Base-by-base conservation (phyloP, 2,329 filamentous ascomycete species). In the Pyricularia sp. region DNA sequence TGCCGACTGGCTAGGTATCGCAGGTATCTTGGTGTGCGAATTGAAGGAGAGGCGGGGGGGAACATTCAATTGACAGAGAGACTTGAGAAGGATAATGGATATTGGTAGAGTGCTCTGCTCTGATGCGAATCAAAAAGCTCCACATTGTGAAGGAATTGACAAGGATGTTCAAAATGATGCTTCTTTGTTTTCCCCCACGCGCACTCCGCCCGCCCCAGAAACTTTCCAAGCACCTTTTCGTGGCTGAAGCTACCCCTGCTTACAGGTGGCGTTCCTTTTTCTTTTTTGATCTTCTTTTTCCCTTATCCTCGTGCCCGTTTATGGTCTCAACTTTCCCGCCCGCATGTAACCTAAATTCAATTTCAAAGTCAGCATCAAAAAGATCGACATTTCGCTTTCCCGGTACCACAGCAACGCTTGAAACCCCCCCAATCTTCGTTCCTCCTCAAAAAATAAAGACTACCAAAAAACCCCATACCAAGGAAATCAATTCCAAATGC, bases 171-270 rank as follows among this genome's bases (percentile, higher is more conserved):
- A 50, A 36, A 36, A 20, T 50, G 42, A 50, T 50, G 42, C 42
- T 50, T 50, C 33, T 36, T 50, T 50, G 42, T 50, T 50, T 36
- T 5, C 33, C 12, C 12, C 33, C 12, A 7, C 42, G 6, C 42
- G 11, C 42, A 17, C 42, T 17, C 42, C 36, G 31, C 36, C 14
- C 17, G n/a, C 14, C 59, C 25, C 59, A 26, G 25, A 64, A 64
- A 64, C 23, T 30, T 64, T 26, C 23, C 4, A 63, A 10, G 59
- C 11, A 50, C 42, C 33, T 36, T 36, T 36, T 10, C 10, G 72
- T 73, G 73, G 72, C 72, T 71, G 70, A 70, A 73, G 72, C 70
- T 72, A 65, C 61, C 31, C 50, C 68, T 55, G n/a, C n/a, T n/a
- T n/a, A n/a, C n/a, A n/a, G n/a, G 58, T 61, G 63, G 28, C 63